These are phyloP conservation scores for Kernera saxatilis DNA, from an alignment of 345 rosid species.

Conservation along the genomic window DNA sequence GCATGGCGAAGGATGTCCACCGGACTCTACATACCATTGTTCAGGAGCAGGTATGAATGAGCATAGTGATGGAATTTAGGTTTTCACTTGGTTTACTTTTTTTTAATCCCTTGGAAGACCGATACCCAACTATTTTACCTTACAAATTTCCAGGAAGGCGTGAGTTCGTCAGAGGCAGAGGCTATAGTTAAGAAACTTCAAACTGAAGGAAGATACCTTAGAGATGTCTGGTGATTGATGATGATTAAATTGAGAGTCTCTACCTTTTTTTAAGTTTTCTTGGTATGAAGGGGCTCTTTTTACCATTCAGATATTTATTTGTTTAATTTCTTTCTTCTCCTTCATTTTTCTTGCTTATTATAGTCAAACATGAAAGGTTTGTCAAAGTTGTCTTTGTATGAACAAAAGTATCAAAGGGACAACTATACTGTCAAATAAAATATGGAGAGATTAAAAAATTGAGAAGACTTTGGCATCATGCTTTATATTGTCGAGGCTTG, in stretches of 20 bases:
- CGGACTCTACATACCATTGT: slow-evolving; percentile 62
- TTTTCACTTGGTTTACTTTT: background rate
- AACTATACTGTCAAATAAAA: no score
- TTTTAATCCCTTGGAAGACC: background rate
- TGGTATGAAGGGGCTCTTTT: no score
- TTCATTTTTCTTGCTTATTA: slow-evolving; percentile 7
- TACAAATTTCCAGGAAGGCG: slow-evolving; percentile 42
- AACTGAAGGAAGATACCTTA: slow-evolving; percentile 62
- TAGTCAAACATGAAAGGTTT: slow-evolving; percentile 17
- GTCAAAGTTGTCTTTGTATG: slow-evolving; percentile 16
- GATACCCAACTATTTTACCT: background rate
- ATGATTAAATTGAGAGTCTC: background rate
- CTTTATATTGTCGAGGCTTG: no score
- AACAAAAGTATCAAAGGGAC: background rate
- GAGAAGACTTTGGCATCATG: no score
- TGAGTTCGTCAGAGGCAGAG: slow-evolving; percentile 55
- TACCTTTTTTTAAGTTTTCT: background rate
- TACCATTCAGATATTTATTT: slow-evolving; percentile 18
- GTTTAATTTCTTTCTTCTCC: background rate
- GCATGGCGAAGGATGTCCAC: slow-evolving; percentile 86
- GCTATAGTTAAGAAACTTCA: slow-evolving; percentile 68
- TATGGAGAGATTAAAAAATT: no score
- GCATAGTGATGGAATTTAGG: background rate
- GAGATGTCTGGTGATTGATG: slow-evolving; percentile 66
- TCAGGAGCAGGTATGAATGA: slow-evolving; percentile 55